Base-by-base conservation (phyloP, 2,329 filamentous ascomycete species). In the Alternaria sp. region DNA sequence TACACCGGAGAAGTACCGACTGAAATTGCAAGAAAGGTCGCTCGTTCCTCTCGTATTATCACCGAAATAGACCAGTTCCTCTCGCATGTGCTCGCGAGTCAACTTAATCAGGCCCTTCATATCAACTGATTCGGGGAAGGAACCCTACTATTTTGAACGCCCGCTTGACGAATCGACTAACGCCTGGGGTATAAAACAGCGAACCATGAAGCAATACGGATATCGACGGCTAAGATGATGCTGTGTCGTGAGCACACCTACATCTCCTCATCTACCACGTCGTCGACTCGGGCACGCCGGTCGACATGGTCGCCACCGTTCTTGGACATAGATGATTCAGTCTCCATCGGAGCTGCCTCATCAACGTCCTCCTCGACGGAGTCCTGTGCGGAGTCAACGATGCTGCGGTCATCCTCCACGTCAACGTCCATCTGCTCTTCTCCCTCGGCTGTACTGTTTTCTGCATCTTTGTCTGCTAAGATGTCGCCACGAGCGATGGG, bases 401-500 rank as follows among this genome's bases (percentile, higher is more conserved):
- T 25, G 19, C 28, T 26, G 13, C 21, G n/a, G 23, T 19, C 23
- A 3, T 64, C 59, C 10, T 68, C 62, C 4, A 62, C 30, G 9
- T 67, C 55, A 10, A 55, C 49, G 8, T 25, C 17, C 1, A 11
- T 23, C 9, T 26, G 15, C 9, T 56, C 51, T 11, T 58, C 45
- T 11, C n/a, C 52, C 10, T 28, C 25, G 19, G 40, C 49, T 8
- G 23, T n/a, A 5, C 57, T 52, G 15, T 23, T 10, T 12, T 32
- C 26, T 13, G 23, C 4, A 15, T 15, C 28, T 15, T 64, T 5
- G 3, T 51, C 43, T 12, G 5, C 15, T 19, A 26, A 56, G 28
- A 70, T 5, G 11, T 71, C 47, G 6, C 74, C 75, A 6, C 68
- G 62, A 1, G 69, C 65, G 25, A 78, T 69, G 0, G 58, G 49